Evolutionary conservation across 2,329 filamentous ascomycete species (phyloP).

Genomic region (Alternaria sp.): DNA sequence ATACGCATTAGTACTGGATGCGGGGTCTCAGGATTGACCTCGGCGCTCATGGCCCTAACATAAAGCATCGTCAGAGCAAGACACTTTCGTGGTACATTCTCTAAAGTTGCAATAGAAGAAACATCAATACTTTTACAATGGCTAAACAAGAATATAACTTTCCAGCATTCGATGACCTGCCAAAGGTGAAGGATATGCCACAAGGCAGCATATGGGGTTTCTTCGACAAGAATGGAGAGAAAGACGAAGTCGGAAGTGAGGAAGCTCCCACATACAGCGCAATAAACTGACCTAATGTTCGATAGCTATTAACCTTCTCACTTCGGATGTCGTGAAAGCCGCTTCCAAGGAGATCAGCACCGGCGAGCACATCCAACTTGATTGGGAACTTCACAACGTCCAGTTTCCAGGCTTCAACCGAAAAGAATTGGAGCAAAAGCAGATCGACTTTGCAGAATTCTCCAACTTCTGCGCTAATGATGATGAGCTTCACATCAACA

Average conservation of each 20-base stretch:
- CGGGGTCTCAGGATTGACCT: conserved; percentile 7
- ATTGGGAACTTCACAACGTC: conserved; percentile 65
- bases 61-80: not conserved
- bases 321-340: conserved; percentile 60
- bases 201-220: conserved; percentile 47
- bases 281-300: conserved; percentile 30
- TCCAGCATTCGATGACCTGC: conserved; percentile 45
- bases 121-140: not conserved
- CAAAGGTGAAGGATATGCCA: conserved; percentile 42
- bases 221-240: conserved; percentile 45
- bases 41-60: not conserved
- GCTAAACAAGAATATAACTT: conserved; percentile 30
- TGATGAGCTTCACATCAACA: conserved; percentile 44
- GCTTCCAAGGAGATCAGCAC: conserved; percentile 61
- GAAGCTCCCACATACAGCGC: conserved; percentile 9
- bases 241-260: conserved; percentile 63
- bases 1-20: not conserved
- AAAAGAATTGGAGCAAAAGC: conserved; percentile 60
- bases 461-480: conserved; percentile 39
- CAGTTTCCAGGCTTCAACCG: conserved; percentile 64
- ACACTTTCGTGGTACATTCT: not conserved
- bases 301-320: conserved; percentile 53
- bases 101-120: not conserved
- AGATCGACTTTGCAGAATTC: conserved; percentile 55
- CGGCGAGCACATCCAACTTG: conserved; percentile 61